Base-by-base conservation (phyloP, 345 rosid genomes). In the Cardamine chenopodiifolia region DNA sequence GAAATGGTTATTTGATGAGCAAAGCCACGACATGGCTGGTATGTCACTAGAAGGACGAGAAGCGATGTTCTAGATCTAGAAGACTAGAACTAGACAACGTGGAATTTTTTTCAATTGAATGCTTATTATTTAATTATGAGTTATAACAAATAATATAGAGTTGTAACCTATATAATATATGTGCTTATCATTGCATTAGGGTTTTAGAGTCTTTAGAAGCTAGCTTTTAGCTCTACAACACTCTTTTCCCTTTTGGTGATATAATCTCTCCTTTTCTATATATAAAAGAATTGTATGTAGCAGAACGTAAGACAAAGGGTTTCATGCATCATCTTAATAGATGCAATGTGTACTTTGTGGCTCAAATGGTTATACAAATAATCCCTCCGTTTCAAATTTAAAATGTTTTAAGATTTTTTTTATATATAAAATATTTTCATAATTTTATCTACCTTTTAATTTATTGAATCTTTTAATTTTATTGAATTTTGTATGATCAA, bases 1-100 rank as follows among this genome's bases (percentile, higher is more conserved):
- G 86, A 87, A 87, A 68, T 90, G 96, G 96, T 82, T 87, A 32
- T 80, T 86, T 73, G 96, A 90, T 37, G 96, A 90, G 39, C 53
- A 62, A 44, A 62, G n/a, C 67, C 67, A 42, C 23, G 86, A 84
- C 42, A 74, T 85, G 60, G 56, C 81, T 61, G 76, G 71, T 76
- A 66, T 83, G 80, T 40, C 89, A 11, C 62, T 83, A 65, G 85
- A 72, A 49, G 90, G 84, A 45, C 53, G 63, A 62, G 61, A 66
- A 44, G 80, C 48, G 9, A 73, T 82, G 54, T 81, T 84, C 72
- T 83, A 60, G 65, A 20, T 60, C 53, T 23, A 62, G 67, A 42
- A 42, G 23, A 42, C 67, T 42, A 75, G 62, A 44, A 48, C 60
- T n/a, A 62, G 31, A 53, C 39, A 45, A 44, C 2, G 50, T 47